A percentile compares a stretch with the other conserved stretches of the same genome.
phyloP scores from a whole-genome alignment of 1,284 basidiomycete genomes.

The Malassezia sp. region DNA sequence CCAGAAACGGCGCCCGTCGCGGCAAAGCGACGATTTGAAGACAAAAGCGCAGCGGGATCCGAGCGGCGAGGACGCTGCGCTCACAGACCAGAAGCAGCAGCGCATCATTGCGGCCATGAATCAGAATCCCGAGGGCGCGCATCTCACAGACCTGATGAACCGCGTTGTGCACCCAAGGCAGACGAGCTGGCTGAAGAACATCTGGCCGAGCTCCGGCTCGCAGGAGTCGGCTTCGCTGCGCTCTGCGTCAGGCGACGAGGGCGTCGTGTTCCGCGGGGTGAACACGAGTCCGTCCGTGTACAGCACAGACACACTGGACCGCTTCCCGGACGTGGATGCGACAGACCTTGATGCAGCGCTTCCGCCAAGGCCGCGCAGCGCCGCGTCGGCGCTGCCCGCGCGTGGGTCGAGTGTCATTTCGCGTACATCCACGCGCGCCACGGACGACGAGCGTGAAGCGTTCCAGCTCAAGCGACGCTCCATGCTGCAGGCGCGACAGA shows the following conservation, averaged over 20 bases:
- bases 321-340: background rate
- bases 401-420: background rate
- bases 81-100: conserved; percentile 10
- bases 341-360: background rate
- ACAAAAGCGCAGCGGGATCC: too few relatives aligned
- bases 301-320: conserved; percentile 13
- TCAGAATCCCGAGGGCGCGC: conserved; percentile 8
- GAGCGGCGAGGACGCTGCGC: too few relatives aligned
- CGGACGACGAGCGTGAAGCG: conserved; percentile 28
- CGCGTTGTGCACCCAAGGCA: conserved; percentile 13
- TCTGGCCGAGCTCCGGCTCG: conserved; percentile 4
- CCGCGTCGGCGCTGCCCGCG: background rate
- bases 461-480: conserved; percentile 27
- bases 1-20: too few relatives aligned
- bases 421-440: background rate
- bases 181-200: conserved; percentile 11
- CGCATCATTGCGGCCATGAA: conserved; percentile 11
- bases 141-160: conserved; percentile 15
- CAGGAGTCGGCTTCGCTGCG: background rate
- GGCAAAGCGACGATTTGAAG: too few relatives aligned
- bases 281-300: conserved; percentile 15
- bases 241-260: conserved; percentile 5
- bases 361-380: background rate
- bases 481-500: conserved; percentile 30
- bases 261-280: conserved; percentile 14